phyloP scores from a whole-genome alignment of 2,329 filamentous ascomycete genomes.

The Helicocarpus griseus region DNA sequence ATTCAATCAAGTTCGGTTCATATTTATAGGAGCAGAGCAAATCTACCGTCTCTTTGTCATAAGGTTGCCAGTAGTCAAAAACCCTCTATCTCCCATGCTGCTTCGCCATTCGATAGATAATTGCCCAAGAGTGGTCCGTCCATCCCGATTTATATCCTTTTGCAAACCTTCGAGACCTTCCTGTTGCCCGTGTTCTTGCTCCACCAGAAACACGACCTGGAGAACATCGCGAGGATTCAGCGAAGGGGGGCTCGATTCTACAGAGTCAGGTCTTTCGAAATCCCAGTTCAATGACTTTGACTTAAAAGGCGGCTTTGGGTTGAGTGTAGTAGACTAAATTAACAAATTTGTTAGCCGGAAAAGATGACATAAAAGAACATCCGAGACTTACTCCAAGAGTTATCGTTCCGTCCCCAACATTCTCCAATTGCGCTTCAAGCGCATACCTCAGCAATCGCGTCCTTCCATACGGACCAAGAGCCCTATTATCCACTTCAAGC shows the following conservation, averaged over 20 bases:
- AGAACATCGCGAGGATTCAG: conserved; percentile 54
- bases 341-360: background rate
- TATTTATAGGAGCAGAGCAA: too few relatives aligned
- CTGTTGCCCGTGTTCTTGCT: conserved; percentile 42
- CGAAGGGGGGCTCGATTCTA: conserved; percentile 32
- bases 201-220: conserved; percentile 54
- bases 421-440: conserved; percentile 90
- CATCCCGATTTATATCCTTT: conserved; percentile 40
- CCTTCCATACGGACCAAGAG: conserved; percentile 35
- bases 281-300: conserved; percentile 49
- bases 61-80: conserved; percentile 76
- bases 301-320: conserved; percentile 44
- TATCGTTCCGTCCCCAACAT: conserved; percentile 75
- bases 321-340: conserved; percentile 37
- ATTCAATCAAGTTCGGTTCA: too few relatives aligned
- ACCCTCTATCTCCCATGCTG: conserved; percentile 81
- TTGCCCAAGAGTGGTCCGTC: conserved; percentile 61
- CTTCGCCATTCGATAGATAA: conserved; percentile 81
- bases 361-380: conserved; percentile 1
- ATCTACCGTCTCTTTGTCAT: conserved; percentile 32
- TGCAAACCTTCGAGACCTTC: conserved; percentile 42
- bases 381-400: conserved; percentile 72
- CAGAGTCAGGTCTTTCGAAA: conserved; percentile 24
- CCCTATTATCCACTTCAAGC: conserved; percentile 36
- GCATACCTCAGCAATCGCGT: conserved; percentile 49